A percentile compares a stretch with the other conserved stretches of the same genome.
These are phyloP conservation scores for Alternaria ventricosa DNA, from an alignment of 2,329 filamentous ascomycete species.

Conservation along the genomic window DNA sequence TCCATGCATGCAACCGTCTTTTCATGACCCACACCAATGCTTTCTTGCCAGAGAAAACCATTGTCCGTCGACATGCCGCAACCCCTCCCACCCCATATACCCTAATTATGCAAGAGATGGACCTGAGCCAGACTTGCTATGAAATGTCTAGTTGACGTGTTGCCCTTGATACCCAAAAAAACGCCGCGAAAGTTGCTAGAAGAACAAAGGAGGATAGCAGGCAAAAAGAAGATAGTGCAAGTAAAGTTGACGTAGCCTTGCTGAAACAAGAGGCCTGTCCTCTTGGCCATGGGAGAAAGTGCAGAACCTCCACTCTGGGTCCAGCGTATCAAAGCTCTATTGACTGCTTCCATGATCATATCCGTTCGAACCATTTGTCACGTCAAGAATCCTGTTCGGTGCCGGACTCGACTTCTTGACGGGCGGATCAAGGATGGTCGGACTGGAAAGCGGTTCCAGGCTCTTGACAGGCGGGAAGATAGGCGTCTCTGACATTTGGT, in stretches of 20 bases:
- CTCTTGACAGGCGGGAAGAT: constrained; percentile 65
- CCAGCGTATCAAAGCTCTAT: neutral
- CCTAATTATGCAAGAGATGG: neutral
- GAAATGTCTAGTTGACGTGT: neutral
- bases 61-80: neutral
- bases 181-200: neutral
- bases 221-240: neutral
- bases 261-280: neutral
- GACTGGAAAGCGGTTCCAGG: constrained; percentile 64
- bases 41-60: constrained; percentile 1
- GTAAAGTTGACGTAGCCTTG: neutral
- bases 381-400: constrained; percentile 10
- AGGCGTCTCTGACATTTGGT: constrained; percentile 47
- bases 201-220: neutral
- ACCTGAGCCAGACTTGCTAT: neutral
- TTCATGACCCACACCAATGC: neutral
- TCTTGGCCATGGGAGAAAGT: neutral
- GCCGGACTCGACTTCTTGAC: constrained; percentile 56
- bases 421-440: constrained; percentile 66
- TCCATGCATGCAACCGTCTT: neutral
- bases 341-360: neutral
- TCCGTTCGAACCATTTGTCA: neutral
- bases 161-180: neutral
- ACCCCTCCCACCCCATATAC: neutral
- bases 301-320: neutral